Base-by-base conservation (phyloP, 1,284 basidiomycete genomes). In the Leccinum proximum region DNA sequence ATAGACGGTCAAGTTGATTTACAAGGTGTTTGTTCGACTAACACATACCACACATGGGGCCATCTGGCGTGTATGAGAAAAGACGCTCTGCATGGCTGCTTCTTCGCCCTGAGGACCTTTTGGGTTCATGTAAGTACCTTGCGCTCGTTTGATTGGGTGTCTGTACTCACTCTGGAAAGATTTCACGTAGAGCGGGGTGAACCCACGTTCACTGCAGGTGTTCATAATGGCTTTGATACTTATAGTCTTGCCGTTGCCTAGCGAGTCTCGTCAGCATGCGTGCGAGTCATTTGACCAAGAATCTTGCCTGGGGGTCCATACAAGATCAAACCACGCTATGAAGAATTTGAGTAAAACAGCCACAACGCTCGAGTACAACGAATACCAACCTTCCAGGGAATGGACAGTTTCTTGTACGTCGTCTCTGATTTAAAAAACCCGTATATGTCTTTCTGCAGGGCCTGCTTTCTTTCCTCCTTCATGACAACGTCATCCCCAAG, bases 241-340 rank as follows among this genome's bases (percentile, higher is more conserved):
- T 75, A 92, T 92, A 0, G 92, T 94, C 77, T 94, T 94, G 4
- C 92, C 92, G 67, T 94, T 94, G 3, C 92, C 91, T 82, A 57
- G 61, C 2, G 16, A 37, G 11, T 26, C 5, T 4, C 18, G 61
- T 74, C 54, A 69, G 26, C 53, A 9, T 18, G 54, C 26, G 16
- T 22, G 30, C 9, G 5, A 13, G 58, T 16, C 2, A 2, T 33
- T 45, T 38, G 48, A 48, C 57, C 1, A 42, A 22, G 50, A 58
- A 26, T 18, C 76, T 62, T 70, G 83, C 89, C 88, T 72, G 90
- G 88, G 37, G 89, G 88, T 4, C 90, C 90, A 70, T 86, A 80
- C 82, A 91, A 80, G 68, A 91, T 89, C 65, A 91, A 71, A 37
- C 89, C 89, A 66, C 88, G 87, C 89, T 91, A 67, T 6, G 10